Conservation (phyloP, 2,329 filamentous ascomycete species). For the Monilinia laxa region DNA sequence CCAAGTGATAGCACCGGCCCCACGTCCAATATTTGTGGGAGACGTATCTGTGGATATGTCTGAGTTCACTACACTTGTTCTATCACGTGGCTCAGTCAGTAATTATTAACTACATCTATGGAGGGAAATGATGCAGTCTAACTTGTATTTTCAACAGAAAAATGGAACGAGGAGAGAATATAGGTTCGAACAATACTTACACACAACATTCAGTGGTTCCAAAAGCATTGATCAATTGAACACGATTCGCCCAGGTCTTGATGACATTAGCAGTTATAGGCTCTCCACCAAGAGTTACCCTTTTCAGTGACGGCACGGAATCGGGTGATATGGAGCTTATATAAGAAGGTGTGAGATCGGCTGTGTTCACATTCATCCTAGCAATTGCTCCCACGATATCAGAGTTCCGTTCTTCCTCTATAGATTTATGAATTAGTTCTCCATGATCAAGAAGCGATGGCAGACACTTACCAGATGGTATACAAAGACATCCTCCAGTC, state of each 20-base stretch:
- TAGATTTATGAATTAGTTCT: neutral
- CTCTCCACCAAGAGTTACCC: constrained; percentile 24
- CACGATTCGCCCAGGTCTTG: constrained; percentile 22
- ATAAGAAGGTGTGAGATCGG: constrained; percentile 33
- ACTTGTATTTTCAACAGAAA: neutral
- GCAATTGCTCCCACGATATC: constrained; percentile 40
- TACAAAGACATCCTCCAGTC: constrained; percentile 30
- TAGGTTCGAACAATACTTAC: neutral
- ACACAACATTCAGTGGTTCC: constrained; percentile 26
- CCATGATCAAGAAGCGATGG: neutral
- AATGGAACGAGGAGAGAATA: neutral
- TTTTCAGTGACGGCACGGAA: constrained; percentile 17
- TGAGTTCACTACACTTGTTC: constrained; percentile 16
- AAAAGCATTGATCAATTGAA: constrained; percentile 27
- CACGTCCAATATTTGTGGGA: constrained; percentile 28
- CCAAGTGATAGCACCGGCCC: constrained; percentile 37
- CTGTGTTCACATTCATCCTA: constrained; percentile 31
- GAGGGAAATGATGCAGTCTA: neutral
- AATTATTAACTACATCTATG: neutral
- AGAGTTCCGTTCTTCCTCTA: constrained; percentile 32
- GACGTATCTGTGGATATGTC: constrained; percentile 11
- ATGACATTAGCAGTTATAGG: constrained; percentile 23
- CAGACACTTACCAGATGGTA: constrained; percentile 26
- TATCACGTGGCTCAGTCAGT: neutral
- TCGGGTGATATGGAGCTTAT: constrained; percentile 10